Conservation (phyloP, 495 filamentous ascomycete species). For the Aspergillus wentii region DNA sequence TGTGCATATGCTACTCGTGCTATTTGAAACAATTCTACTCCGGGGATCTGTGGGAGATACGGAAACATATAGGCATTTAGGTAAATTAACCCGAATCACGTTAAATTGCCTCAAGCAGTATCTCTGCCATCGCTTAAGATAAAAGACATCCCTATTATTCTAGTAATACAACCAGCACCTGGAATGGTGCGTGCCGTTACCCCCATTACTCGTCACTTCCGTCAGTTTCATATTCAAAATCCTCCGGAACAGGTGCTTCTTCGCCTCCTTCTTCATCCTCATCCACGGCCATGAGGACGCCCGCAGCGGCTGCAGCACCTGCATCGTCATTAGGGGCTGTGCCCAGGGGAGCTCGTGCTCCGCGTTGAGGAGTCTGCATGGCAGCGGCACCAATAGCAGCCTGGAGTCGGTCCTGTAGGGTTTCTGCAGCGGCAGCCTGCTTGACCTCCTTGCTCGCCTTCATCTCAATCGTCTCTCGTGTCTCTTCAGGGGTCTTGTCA, state of each 20-base stretch:
- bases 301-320: constrained; percentile 72
- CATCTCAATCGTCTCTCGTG: constrained; percentile 76
- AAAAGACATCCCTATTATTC: constrained; percentile 30
- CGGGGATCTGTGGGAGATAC: no score
- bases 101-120: no score
- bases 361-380: constrained; percentile 38
- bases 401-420: constrained; percentile 39
- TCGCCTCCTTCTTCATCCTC: constrained; percentile 80
- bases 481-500: constrained; percentile 77
- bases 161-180: constrained; percentile 45
- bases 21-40: no score
- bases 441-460: constrained; percentile 77
- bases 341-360: constrained; percentile 22
- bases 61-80: no score
- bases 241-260: constrained; percentile 72
- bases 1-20: no score
- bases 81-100: no score
- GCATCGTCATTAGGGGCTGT: constrained; percentile 20
- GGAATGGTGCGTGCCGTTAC: constrained; percentile 12
- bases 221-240: constrained; percentile 85
- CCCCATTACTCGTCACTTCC: constrained; percentile 54
- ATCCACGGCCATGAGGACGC: constrained; percentile 74
- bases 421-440: constrained; percentile 41
- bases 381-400: constrained; percentile 30
- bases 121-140: no score